phyloP scores from a whole-genome alignment of 176 grass and related monocot species.

The barley (Hordeum vulgare) region DNA sequence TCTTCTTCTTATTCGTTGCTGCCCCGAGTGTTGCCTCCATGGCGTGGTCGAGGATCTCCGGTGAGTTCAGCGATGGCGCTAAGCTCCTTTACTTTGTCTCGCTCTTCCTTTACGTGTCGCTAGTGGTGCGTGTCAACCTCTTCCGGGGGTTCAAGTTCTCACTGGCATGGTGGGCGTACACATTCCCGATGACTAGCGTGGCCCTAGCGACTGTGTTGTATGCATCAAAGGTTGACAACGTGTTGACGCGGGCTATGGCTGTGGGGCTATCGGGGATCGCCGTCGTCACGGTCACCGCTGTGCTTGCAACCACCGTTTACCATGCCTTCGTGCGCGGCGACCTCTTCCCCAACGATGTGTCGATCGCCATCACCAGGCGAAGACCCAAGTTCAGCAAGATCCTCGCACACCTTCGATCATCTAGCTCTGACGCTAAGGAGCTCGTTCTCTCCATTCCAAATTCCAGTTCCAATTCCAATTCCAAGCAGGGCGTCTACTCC shows the following conservation, averaged over 20 bases:
- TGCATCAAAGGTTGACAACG: slow-evolving; percentile 40
- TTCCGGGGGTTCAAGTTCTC: slow-evolving; percentile 56
- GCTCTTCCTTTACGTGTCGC: slow-evolving; percentile 57
- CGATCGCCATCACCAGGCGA: slow-evolving; percentile 71
- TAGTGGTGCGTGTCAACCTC: slow-evolving; percentile 43
- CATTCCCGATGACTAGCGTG: slow-evolving; percentile 61
- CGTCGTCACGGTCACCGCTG: slow-evolving; percentile 38
- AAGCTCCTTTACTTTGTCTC: slow-evolving; percentile 64
- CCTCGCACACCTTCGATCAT: slow-evolving; percentile 43
- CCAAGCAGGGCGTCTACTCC: neutral
- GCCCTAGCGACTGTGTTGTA: slow-evolving; percentile 55
- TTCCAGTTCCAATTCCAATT: neutral
- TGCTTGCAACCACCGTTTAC: slow-evolving; percentile 45
- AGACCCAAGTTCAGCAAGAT: slow-evolving; percentile 64
- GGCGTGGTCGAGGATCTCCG: slow-evolving; percentile 45
- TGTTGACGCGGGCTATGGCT: slow-evolving; percentile 29
- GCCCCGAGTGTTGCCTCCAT: slow-evolving; percentile 50
- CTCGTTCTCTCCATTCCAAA: slow-evolving; percentile 24
- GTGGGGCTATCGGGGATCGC: slow-evolving; percentile 47
- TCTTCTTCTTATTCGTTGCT: slow-evolving; percentile 77
- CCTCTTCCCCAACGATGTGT: slow-evolving; percentile 81
- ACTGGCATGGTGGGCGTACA: slow-evolving; percentile 90
- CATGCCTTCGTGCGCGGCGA: slow-evolving; percentile 57
- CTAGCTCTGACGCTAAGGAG: slow-evolving; percentile 39
- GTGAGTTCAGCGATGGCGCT: slow-evolving; percentile 41